Evolutionary conservation across 768 basidiomycete species (phyloP).

Genomic region (Amanita pseudoporphyria): DNA sequence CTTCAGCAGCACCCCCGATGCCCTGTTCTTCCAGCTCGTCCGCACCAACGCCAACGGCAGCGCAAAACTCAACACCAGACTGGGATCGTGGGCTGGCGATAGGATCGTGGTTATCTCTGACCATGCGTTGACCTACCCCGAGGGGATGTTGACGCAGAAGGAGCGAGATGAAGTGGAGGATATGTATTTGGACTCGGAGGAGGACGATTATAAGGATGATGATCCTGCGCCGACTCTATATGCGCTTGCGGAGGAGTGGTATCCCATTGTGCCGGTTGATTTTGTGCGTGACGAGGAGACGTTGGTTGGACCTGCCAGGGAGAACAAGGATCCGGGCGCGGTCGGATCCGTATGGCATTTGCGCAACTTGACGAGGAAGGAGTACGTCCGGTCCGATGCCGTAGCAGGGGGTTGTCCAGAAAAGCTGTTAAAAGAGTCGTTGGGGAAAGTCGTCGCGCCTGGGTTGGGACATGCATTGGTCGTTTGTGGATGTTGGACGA

Average conservation of each 20-base stretch:
- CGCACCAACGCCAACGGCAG: too few species aligned
- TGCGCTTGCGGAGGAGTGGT: constrained; percentile 6
- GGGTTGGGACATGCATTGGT: constrained; percentile 2
- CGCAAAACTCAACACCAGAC: not conserved
- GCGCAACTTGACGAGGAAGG: constrained; percentile 2
- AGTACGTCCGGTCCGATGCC: constrained; percentile 2
- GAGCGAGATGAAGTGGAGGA: constrained; percentile 6
- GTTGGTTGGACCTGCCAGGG: not conserved
- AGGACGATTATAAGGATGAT: not conserved
- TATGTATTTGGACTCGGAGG: constrained; percentile 7
- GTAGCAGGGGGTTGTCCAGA: not conserved
- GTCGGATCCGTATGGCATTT: not conserved
- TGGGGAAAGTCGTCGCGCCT: not conserved
- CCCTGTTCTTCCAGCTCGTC: not conserved
- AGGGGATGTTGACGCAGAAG: constrained; percentile 8
- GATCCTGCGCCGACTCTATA: constrained; percentile 5
- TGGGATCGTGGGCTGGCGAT: not conserved
- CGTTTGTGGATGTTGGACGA: constrained; percentile 5
- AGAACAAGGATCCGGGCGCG: not conserved
- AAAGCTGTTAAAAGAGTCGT: not conserved
- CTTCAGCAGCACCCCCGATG: not conserved
- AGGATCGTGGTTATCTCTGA: constrained; percentile 9
- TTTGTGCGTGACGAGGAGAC: not conserved
- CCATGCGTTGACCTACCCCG: constrained; percentile 7
- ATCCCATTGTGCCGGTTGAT: not conserved